Conservation (phyloP, 306 rosid species). For the Vicia villosa region DNA sequence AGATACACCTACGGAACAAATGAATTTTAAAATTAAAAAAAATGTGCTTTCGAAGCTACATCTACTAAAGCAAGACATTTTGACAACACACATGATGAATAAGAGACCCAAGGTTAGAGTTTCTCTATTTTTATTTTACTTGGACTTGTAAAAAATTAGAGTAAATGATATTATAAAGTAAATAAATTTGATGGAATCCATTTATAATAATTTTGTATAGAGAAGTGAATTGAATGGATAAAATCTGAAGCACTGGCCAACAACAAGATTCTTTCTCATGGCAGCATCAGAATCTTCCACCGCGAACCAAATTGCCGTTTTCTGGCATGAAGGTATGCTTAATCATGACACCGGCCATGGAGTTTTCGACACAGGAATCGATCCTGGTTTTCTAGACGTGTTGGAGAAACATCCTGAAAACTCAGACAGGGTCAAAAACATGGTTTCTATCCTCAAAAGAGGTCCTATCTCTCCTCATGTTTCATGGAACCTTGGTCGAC, state of each 20-base stretch:
- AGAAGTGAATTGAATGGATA: too few relatives aligned
- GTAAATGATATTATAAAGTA: too few relatives aligned
- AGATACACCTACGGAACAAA: too few relatives aligned
- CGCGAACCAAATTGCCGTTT: slow-evolving; percentile 43
- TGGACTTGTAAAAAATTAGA: too few relatives aligned
- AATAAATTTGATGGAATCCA: too few relatives aligned
- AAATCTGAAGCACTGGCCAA: background rate
- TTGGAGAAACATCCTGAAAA: slow-evolving; percentile 92
- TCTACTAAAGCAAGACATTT: too few relatives aligned
- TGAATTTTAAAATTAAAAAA: too few relatives aligned
- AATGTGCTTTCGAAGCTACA: too few relatives aligned
- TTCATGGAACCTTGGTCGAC: slow-evolving; percentile 59
- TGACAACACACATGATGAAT: too few relatives aligned
- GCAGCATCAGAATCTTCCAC: background rate
- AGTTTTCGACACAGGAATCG: slow-evolving; percentile 65
- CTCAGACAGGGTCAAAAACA: slow-evolving; percentile 76
- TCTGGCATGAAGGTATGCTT: slow-evolving; percentile 86
- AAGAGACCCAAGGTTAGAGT: too few relatives aligned
- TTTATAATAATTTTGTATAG: too few relatives aligned
- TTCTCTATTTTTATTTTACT: too few relatives aligned
- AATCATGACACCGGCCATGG: slow-evolving; percentile 69
- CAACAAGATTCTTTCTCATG: background rate
- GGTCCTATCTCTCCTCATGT: slow-evolving; percentile 80
- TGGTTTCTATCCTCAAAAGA: slow-evolving; percentile 71
- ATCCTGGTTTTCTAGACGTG: slow-evolving; percentile 81